These are phyloP conservation scores for Geranomyces michiganensis DNA, from an alignment of 192 early-diverging fungal species.

Conservation along the genomic window DNA sequence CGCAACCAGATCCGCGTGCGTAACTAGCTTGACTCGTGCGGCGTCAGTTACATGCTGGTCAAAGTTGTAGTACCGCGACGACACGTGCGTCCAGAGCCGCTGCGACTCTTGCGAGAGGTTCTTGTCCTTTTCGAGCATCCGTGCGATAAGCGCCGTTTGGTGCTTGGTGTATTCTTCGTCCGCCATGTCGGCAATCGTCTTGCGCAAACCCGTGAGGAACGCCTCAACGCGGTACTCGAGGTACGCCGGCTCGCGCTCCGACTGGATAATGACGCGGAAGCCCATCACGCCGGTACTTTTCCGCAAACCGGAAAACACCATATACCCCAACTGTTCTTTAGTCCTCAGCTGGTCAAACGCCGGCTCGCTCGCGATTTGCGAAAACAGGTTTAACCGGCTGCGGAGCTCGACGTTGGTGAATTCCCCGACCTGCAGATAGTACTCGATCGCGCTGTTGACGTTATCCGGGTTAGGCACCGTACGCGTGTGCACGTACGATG, in stretches of 20 bases:
- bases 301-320: constrained; percentile 72
- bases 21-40: constrained; percentile 33
- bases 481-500: constrained; percentile 43
- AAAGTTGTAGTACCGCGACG: constrained; percentile 78
- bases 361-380: constrained; percentile 85
- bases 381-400: constrained; percentile 68
- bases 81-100: constrained; percentile 70
- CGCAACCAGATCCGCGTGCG: constrained; percentile 50
- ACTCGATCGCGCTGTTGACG: constrained; percentile 86
- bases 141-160: constrained; percentile 62
- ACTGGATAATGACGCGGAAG: constrained; percentile 83
- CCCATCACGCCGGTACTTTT: constrained; percentile 77
- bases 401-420: constrained; percentile 66
- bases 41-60: constrained; percentile 70
- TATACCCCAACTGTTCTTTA: constrained; percentile 73
- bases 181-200: constrained; percentile 57
- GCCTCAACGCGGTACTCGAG: constrained; percentile 77
- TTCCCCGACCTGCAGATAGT: constrained; percentile 81
- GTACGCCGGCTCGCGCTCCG: constrained; percentile 79
- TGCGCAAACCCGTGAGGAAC: constrained; percentile 65
- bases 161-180: constrained; percentile 69
- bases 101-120: constrained; percentile 72
- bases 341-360: constrained; percentile 93
- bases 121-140: constrained; percentile 74
- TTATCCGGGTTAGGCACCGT: constrained; percentile 76